These are phyloP conservation scores for Kitagawia praeruptora DNA, from an alignment of 129 eudicot species.

Conservation along the genomic window DNA sequence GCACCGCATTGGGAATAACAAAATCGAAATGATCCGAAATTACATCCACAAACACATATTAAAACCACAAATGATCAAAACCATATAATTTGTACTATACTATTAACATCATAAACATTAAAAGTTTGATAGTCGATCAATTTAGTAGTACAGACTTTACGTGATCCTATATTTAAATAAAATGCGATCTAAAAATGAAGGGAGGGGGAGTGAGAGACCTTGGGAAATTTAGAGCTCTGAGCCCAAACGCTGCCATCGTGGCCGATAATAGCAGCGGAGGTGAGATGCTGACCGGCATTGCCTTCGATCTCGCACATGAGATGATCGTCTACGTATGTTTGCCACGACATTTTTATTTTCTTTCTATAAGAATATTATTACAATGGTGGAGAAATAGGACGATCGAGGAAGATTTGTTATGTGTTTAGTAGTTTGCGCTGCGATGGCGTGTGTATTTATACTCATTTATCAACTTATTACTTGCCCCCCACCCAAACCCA, in stretches of 20 bases:
- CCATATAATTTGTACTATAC: not conserved
- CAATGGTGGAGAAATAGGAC: not conserved
- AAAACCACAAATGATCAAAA: not conserved
- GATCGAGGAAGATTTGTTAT: not conserved
- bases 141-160: too few species aligned
- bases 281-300: conserved; percentile 25
- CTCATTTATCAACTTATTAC: not conserved
- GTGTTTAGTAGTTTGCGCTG: not conserved
- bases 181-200: not conserved
- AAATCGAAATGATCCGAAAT: not conserved
- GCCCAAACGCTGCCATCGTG: conserved; percentile 69
- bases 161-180: not conserved
- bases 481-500: too few species aligned
- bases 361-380: not conserved
- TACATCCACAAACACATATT: not conserved
- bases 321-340: conserved; percentile 71
- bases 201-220: conserved; percentile 18
- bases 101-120: not conserved
- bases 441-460: not conserved
- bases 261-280: conserved; percentile 63
- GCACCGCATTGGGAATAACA: too few species aligned
- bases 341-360: conserved; percentile 55
- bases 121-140: not conserved
- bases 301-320: conserved; percentile 67
- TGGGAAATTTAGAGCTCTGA: conserved; percentile 53